Evolutionary conservation across 2,329 filamentous ascomycete species (phyloP), one percentile per base, ranked within the genome.

Genomic region (Colletotrichum cereale): DNA sequence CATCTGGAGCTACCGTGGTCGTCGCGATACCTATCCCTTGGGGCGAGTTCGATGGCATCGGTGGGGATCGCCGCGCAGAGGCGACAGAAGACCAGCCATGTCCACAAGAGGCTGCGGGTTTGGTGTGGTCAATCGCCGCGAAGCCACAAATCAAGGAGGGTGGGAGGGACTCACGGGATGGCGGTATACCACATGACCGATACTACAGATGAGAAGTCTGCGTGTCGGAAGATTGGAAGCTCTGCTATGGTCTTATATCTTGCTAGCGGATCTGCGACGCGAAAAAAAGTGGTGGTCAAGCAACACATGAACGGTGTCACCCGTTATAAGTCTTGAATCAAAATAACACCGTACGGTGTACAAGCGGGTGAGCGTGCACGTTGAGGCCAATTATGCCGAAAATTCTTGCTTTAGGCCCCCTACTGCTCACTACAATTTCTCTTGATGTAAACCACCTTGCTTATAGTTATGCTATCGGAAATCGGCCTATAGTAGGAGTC

Each of bases 1-100:
- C 65, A 67, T 26, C 36, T 40, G 36, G 44, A 44, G 29, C 65
- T 67, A 7, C 65, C 65, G 12, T 16, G 62, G 57, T 63, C 18
- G 29, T 67, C 65, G 11, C 57, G 48, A n/a, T 29, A 67, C 3
- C 48, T 44, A 11, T 21, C 47, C 21, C 57, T 58, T 5, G 47
- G 21, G 5, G 34, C 36, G 26, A 67, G 26, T 0, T 53, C 31
- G 34, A 1, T 8, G 21, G 3, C 4, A 11, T 62, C 48, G 38
- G 62, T 44, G 31, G 56, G 47, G 29, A 36, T 44, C 8, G 57
- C 2, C 1, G 57, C 26, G 29, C 65, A 67, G n/a, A 67, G 57
- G 16, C 62, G 65, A 11, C 11, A 36, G 36, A 67, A n/a, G 26
- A 44, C 48, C n/a, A 63, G 29, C 48, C 26, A 61, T 21, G 55